These are phyloP conservation scores for Nigrospora osmanthi DNA, from an alignment of 2,329 filamentous ascomycete species.

Conservation along the genomic window DNA sequence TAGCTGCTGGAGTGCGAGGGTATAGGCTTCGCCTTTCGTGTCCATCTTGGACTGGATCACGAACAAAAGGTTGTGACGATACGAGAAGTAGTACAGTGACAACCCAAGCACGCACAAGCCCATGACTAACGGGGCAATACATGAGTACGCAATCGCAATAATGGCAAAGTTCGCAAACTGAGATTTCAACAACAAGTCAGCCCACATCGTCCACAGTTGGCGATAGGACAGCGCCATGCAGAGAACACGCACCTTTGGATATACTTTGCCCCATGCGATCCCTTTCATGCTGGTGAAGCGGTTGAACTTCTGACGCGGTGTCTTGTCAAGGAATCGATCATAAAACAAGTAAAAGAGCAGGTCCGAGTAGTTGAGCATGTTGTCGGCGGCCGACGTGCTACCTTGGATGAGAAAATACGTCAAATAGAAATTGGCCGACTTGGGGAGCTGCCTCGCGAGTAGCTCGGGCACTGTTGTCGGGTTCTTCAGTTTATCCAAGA, in stretches of 20 bases:
- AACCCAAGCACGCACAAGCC: slow-evolving; percentile 63
- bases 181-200: slow-evolving; percentile 3
- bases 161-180: slow-evolving; percentile 24
- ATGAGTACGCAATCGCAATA: slow-evolving; percentile 58
- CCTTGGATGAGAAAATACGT: slow-evolving; percentile 73
- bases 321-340: slow-evolving; percentile 59
- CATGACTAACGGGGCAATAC: slow-evolving; percentile 65
- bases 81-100: slow-evolving; percentile 65
- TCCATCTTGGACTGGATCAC: slow-evolving; percentile 63
- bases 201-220: neutral
- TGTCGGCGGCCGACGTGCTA: slow-evolving; percentile 57
- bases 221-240: slow-evolving; percentile 46
- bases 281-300: slow-evolving; percentile 54
- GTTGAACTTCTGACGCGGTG: slow-evolving; percentile 62
- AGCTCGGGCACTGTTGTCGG: slow-evolving; percentile 32
- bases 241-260: slow-evolving; percentile 44
- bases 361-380: slow-evolving; percentile 54
- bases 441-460: slow-evolving; percentile 56
- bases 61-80: slow-evolving; percentile 69
- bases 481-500: slow-evolving; percentile 15
- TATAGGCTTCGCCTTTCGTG: slow-evolving; percentile 65
- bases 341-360: slow-evolving; percentile 56
- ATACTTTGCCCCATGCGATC: slow-evolving; percentile 62
- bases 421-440: slow-evolving; percentile 69
- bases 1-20: slow-evolving; percentile 63